These are phyloP conservation scores for Effrenium voratum DNA, from an alignment of 73 alveolate species.

Conservation along the genomic window DNA sequence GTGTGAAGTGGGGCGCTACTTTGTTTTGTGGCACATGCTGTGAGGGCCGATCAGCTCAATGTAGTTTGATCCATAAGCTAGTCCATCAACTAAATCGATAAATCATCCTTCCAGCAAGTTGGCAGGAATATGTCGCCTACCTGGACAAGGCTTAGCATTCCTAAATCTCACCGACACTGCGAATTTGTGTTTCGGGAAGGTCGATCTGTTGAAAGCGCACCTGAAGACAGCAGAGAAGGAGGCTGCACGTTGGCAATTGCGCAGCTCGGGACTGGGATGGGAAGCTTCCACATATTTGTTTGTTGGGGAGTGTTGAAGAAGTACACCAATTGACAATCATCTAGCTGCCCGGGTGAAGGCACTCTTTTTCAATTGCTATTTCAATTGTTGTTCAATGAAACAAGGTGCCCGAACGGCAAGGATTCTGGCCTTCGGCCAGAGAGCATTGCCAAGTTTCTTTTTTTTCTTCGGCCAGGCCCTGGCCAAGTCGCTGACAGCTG, in stretches of 20 bases:
- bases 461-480: constrained; percentile 8
- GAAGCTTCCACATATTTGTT: too few relatives aligned
- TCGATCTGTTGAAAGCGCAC: constrained; percentile 23
- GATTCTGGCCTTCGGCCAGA: too few relatives aligned
- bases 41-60: background rate
- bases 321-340: too few relatives aligned
- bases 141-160: constrained; percentile 56
- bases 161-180: background rate
- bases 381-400: background rate
- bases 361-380: background rate
- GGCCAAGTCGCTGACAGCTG: constrained; percentile 66
- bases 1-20: too few relatives aligned
- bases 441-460: background rate
- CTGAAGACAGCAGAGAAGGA: constrained; percentile 63
- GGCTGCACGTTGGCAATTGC: background rate
- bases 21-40: too few relatives aligned
- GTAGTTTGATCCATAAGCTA: background rate
- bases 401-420: background rate
- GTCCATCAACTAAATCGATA: background rate
- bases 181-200: background rate
- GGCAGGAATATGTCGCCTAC: constrained; percentile 76
- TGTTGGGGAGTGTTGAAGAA: too few relatives aligned
- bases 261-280: background rate
- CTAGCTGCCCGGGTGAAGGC: background rate
- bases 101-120: background rate